Conservation (phyloP, 495 filamentous ascomycete species). For the Penicillium argentinense region DNA sequence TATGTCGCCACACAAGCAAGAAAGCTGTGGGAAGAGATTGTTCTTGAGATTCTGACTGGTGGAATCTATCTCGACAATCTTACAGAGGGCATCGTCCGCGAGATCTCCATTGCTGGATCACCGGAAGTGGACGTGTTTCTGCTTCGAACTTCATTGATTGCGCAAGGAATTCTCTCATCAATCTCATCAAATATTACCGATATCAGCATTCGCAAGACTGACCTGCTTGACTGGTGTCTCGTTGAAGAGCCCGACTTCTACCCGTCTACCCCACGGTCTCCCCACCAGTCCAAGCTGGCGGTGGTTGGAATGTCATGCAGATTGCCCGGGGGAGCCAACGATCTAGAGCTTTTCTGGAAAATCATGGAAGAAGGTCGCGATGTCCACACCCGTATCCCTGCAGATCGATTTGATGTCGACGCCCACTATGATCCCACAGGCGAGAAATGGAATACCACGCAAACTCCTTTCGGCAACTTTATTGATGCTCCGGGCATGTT, state of each 20-base stretch:
- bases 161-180: neutral
- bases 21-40: slow-evolving; percentile 29
- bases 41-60: slow-evolving; percentile 32
- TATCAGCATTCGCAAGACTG: neutral
- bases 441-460: slow-evolving; percentile 31
- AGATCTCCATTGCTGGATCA: neutral
- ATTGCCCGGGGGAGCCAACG: slow-evolving; percentile 33
- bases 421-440: slow-evolving; percentile 44
- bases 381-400: slow-evolving; percentile 34
- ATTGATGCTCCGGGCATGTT: slow-evolving; percentile 28
- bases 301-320: slow-evolving; percentile 44
- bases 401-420: slow-evolving; percentile 43
- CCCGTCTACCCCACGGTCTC: neutral
- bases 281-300: slow-evolving; percentile 36
- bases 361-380: slow-evolving; percentile 40
- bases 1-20: neutral
- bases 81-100: slow-evolving; percentile 9
- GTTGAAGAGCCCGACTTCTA: neutral
- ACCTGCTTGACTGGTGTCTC: slow-evolving; percentile 3
- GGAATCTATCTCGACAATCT: slow-evolving; percentile 29
- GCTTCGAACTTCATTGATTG: slow-evolving; percentile 1
- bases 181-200: neutral
- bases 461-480: slow-evolving; percentile 38
- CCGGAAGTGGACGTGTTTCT: neutral
- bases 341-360: slow-evolving; percentile 41